Evolutionary conservation across 176 grass and related monocot genomes (phyloP).

Genomic region (Metroxylon sagu): DNA sequence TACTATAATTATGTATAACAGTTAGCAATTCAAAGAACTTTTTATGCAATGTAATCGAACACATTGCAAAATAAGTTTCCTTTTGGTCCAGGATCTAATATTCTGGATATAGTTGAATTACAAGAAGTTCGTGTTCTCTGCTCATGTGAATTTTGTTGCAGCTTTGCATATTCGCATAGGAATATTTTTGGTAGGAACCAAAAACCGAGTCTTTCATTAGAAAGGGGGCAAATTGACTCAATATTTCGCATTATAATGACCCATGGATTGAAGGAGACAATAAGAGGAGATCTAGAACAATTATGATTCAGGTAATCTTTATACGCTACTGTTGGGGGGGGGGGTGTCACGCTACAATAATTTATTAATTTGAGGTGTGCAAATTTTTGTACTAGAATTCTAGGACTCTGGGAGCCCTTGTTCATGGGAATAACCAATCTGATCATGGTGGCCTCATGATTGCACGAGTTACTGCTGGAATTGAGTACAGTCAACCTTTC

Average conservation of each 20-base stretch:
- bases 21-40: too few relatives aligned
- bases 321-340: too few relatives aligned
- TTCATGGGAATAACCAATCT: slow-evolving; percentile 67
- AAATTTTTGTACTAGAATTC: slow-evolving; percentile 61
- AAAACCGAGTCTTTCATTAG: slow-evolving; percentile 78
- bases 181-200: slow-evolving; percentile 98
- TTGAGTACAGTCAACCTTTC: slow-evolving; percentile 79
- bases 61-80: too few relatives aligned
- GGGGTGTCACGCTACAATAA: too few relatives aligned
- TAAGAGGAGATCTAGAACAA: slow-evolving; percentile 75
- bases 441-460: slow-evolving; percentile 63
- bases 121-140: not conserved
- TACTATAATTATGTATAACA: too few relatives aligned
- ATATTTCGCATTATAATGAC: slow-evolving; percentile 84
- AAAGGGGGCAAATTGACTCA: slow-evolving; percentile 94
- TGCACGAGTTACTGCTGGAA: slow-evolving; percentile 62
- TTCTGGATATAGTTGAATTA: too few relatives aligned
- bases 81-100: too few relatives aligned
- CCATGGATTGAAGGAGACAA: slow-evolving; percentile 97
- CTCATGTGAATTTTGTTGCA: slow-evolving; percentile 30
- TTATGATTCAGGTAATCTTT: slow-evolving; percentile 75
- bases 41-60: too few relatives aligned
- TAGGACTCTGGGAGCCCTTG: slow-evolving; percentile 71
- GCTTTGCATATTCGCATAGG: slow-evolving; percentile 85
- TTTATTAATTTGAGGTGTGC: slow-evolving; percentile 10